A percentile compares a stretch with the other conserved stretches of the same genome.
Evolutionary conservation across 306 rosid species (phyloP).

Genomic region (Cicer cuneatum): DNA sequence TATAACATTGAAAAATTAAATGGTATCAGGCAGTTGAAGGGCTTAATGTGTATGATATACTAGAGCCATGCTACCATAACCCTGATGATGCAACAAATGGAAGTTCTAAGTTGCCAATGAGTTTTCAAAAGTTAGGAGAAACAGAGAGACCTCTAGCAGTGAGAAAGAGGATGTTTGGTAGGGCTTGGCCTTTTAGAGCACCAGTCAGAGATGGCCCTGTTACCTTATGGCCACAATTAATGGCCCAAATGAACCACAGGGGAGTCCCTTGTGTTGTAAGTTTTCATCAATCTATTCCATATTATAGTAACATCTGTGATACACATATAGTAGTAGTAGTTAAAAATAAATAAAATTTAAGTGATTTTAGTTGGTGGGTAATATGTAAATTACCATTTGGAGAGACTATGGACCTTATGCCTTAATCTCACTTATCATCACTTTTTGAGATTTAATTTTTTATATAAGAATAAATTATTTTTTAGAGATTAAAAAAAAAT

Average conservation of each 20-base stretch:
- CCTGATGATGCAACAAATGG: constrained; percentile 30
- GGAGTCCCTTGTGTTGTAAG: constrained; percentile 38
- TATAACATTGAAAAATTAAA: neutral
- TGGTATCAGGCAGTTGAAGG: constrained; percentile 53
- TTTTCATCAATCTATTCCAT: neutral
- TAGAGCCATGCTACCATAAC: constrained; percentile 73
- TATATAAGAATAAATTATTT: no score
- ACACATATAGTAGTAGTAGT: no score
- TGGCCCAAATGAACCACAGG: neutral
- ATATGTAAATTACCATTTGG: no score
- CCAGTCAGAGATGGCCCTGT: constrained; percentile 64
- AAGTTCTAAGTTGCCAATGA: constrained; percentile 52
- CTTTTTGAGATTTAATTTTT: no score
- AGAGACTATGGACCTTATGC: no score
- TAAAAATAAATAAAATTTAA: no score
- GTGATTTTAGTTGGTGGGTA: no score
- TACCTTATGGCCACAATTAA: constrained; percentile 67
- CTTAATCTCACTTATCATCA: no score
- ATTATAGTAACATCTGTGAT: no score
- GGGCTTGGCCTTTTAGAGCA: constrained; percentile 81
- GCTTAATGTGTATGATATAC: constrained; percentile 65
- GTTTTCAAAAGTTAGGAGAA: constrained; percentile 69
- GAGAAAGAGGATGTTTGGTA: constrained; percentile 74
- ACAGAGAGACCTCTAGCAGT: constrained; percentile 61
- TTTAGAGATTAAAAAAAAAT: no score